A percentile compares a stretch with the other conserved stretches of the same genome.
Evolutionary conservation across 2,329 filamentous ascomycete species (phyloP).

Genomic region (Fusarium sp.): DNA sequence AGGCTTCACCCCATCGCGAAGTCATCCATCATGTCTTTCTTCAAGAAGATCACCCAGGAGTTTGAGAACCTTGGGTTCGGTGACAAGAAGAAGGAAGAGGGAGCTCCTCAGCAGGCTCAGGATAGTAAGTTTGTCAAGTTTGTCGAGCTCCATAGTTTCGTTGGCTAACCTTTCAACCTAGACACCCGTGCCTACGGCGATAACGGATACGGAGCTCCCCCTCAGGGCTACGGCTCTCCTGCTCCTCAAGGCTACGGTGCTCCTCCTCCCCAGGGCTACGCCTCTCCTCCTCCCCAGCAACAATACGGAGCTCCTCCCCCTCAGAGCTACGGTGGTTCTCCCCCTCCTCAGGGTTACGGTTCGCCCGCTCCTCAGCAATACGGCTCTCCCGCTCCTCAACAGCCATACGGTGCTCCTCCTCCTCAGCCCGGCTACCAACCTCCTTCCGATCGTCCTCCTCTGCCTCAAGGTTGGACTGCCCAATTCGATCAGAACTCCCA

Average conservation of each 20-base stretch:
- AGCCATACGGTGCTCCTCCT: conserved; percentile 41
- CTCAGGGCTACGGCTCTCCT: conserved; percentile 52
- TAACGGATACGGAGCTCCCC: conserved; percentile 52
- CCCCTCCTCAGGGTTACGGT: conserved; percentile 18
- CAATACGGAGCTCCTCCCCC: conserved; percentile 1
- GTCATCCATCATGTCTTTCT: conserved; percentile 55
- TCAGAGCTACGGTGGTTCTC: conserved; percentile 1
- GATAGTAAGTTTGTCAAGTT: conserved; percentile 29
- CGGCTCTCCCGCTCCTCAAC: conserved; percentile 52
- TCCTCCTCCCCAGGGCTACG: conserved; percentile 39
- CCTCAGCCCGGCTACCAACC: conserved; percentile 49
- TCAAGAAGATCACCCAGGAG: conserved; percentile 56
- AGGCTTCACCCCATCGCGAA: conserved; percentile 19
- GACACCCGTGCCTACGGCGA: conserved; percentile 44
- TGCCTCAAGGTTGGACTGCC: conserved; percentile 70
- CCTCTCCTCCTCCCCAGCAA: neutral
- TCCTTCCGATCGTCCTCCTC: conserved; percentile 57
- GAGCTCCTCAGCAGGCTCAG: conserved; percentile 28
- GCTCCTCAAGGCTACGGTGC: conserved; percentile 36
- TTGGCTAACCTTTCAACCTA: conserved; percentile 19
- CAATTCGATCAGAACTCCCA: conserved; percentile 71
- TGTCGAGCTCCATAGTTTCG: no score
- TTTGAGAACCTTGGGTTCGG: conserved; percentile 61
- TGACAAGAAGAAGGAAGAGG: conserved; percentile 49
- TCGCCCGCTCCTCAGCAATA: conserved; percentile 43